A percentile compares a stretch with the other conserved stretches of the same genome.
Conservation (phyloP, 2,329 filamentous ascomycete species). For the Arachnomyces sp. region DNA sequence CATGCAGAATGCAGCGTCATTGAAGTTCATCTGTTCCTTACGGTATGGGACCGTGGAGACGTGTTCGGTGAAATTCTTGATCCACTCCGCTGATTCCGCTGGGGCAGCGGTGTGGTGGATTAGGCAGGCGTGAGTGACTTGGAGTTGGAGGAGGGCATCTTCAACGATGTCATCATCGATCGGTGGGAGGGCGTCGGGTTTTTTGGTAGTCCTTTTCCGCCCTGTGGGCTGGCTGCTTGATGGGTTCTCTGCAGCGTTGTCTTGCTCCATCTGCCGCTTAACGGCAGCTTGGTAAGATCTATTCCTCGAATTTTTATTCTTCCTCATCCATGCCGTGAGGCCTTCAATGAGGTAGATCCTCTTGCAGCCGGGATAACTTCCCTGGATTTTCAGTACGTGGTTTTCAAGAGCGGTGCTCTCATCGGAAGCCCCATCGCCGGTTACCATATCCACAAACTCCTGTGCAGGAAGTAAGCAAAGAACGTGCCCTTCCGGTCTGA, state of each 20-base stretch:
- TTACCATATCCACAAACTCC: conserved; percentile 56
- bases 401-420: conserved; percentile 47
- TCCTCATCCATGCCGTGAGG: conserved; percentile 56
- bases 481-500: conserved; percentile 51
- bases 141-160: conserved; percentile 60
- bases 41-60: conserved; percentile 69
- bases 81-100: conserved; percentile 63
- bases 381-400: conserved; percentile 51
- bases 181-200: conserved; percentile 38
- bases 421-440: conserved; percentile 26
- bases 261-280: conserved; percentile 34
- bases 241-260: conserved; percentile 26
- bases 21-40: conserved; percentile 39
- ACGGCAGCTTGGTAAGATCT: conserved; percentile 60
- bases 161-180: conserved; percentile 62
- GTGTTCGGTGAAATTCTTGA: conserved; percentile 66
- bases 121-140: conserved; percentile 57
- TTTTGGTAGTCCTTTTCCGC: conserved; percentile 27
- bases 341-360: conserved; percentile 68
- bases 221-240: conserved; percentile 17
- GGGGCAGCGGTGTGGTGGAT: conserved; percentile 59
- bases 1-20: conserved; percentile 61
- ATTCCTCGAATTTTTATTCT: conserved; percentile 60
- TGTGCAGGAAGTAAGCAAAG: conserved; percentile 55
- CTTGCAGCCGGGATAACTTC: conserved; percentile 44